These are phyloP conservation scores for Carex scoparia DNA, from an alignment of 176 grass and related monocot genomes.

Conservation along the genomic window DNA sequence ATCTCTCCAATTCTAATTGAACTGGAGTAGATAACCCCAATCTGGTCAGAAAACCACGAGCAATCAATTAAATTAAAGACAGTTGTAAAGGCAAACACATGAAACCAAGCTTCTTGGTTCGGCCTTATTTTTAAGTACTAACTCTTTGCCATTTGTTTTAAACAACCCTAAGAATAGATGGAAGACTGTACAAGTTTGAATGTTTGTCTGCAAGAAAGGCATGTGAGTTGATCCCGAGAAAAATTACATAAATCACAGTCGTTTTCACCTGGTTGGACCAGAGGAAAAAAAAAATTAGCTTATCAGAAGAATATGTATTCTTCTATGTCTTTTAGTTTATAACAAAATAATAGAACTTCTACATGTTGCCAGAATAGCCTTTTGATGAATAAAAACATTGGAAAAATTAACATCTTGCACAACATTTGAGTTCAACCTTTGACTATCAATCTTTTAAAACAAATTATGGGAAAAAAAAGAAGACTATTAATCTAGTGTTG, in stretches of 20 bases:
- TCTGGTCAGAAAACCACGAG: neutral
- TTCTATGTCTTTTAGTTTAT: neutral
- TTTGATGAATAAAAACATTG: neutral
- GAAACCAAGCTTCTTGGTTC: neutral
- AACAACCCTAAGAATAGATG: neutral
- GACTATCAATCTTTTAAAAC: neutral
- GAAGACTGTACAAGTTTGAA: constrained; percentile 26
- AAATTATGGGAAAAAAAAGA: too few species aligned
- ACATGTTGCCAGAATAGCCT: neutral
- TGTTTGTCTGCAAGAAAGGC: constrained; percentile 18
- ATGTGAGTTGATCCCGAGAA: constrained; percentile 25
- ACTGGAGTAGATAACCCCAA: constrained; percentile 2
- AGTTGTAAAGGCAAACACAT: constrained; percentile 28
- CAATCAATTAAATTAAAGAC: constrained; percentile 13
- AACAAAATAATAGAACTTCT: neutral
- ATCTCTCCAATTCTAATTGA: neutral
- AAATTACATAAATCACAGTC: constrained; percentile 7
- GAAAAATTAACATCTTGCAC: neutral
- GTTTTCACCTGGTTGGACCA: neutral
- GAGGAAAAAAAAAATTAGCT: neutral
- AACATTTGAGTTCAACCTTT: neutral
- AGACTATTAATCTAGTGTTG: neutral
- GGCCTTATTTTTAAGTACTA: neutral
- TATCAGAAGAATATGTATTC: neutral
- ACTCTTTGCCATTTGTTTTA: neutral